phyloP scores from a whole-genome alignment of 768 basidiomycete species.

The Mycena rosella region DNA sequence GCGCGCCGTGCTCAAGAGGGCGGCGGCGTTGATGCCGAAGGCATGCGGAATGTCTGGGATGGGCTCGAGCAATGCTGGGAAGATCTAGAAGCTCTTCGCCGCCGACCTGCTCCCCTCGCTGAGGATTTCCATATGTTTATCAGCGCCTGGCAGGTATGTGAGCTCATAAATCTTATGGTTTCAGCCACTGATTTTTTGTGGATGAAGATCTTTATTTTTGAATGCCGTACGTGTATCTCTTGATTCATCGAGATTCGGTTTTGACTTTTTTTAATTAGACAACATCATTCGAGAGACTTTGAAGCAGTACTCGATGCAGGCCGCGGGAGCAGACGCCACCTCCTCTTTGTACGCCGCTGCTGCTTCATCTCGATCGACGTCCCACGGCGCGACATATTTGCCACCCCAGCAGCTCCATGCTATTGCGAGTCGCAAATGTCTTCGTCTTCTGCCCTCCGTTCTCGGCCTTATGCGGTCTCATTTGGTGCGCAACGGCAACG shows the following conservation, averaged over 20 bases:
- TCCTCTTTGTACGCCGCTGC: conserved; percentile 55
- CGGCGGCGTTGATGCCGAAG: conserved; percentile 69
- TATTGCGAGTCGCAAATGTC: conserved; percentile 65
- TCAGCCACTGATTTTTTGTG: conserved; percentile 34
- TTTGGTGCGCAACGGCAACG: conserved; percentile 49
- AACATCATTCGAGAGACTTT: conserved; percentile 90
- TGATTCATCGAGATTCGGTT: conserved; percentile 2
- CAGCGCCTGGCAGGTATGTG: conserved; percentile 86
- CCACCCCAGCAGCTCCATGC: conserved; percentile 60
- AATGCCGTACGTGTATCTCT: conserved; percentile 76
- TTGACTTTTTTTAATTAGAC: conserved; percentile 55
- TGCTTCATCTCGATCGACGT: conserved; percentile 62
- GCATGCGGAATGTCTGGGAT: conserved; percentile 87
- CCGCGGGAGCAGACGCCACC: conserved; percentile 41
- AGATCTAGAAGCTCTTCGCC: conserved; percentile 75
- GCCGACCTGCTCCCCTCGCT: conserved; percentile 50
- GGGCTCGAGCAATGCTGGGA: conserved; percentile 86
- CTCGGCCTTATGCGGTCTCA: conserved; percentile 66
- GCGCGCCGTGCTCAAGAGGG: conserved; percentile 66
- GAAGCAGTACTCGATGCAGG: conserved; percentile 63
- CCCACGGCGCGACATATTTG: conserved; percentile 62
- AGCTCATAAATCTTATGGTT: conserved; percentile 10
- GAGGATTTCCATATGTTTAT: conserved; percentile 71
- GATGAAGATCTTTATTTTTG: conserved; percentile 88
- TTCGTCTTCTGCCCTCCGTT: conserved; percentile 62